phyloP scores from a whole-genome alignment of 2,329 filamentous ascomycete species.

The Dactylonectria estremocensis region DNA sequence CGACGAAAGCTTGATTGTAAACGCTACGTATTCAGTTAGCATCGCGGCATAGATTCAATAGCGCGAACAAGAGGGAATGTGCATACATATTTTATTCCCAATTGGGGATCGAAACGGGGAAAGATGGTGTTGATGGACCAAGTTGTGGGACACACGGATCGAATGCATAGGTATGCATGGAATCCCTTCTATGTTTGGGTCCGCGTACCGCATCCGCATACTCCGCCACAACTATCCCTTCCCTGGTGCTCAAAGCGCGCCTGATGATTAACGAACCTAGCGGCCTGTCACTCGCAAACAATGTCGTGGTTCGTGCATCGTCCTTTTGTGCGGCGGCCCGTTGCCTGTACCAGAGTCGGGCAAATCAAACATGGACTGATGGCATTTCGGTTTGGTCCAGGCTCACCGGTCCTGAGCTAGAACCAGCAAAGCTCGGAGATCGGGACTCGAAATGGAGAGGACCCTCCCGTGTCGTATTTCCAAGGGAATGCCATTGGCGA shows the following conservation, averaged over 20 bases:
- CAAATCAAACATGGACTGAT: conserved; percentile 4
- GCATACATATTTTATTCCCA: neutral
- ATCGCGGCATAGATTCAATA: neutral
- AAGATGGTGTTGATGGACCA: neutral
- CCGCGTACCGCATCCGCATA: neutral
- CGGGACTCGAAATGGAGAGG: neutral
- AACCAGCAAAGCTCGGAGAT: neutral
- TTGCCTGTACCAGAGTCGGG: neutral
- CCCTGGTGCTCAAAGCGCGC: too few relatives aligned
- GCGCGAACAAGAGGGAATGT: neutral
- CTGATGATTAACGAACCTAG: too few relatives aligned
- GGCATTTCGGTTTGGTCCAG: neutral
- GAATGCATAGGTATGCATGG: neutral
- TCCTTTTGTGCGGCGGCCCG: neutral
- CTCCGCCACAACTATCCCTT: neutral
- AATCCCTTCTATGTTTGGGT: neutral
- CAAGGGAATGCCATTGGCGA: neutral
- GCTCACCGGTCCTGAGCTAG: neutral
- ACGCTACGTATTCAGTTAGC: too few relatives aligned
- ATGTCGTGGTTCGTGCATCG: neutral
- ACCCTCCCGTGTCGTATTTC: neutral
- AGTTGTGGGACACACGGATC: too few relatives aligned
- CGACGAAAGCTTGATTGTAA: neutral
- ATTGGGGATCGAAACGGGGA: neutral
- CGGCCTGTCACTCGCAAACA: neutral